Evolutionary conservation across 2,329 filamentous ascomycete species (phyloP).

Genomic region (Colletotrichum orchidophilum): DNA sequence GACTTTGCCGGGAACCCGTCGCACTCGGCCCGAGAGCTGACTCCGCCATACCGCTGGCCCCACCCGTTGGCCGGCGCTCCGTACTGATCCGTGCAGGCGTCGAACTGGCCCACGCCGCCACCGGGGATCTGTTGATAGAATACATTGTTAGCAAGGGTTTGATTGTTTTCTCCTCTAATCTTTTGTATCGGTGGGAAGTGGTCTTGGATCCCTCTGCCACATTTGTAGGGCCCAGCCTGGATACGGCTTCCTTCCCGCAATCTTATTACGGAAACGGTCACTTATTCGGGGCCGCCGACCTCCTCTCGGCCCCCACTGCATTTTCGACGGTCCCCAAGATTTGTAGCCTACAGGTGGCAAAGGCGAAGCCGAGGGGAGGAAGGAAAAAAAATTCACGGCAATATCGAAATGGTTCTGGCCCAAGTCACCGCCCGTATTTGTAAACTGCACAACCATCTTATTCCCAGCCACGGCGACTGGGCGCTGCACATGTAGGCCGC

Average conservation of each 20-base stretch:
- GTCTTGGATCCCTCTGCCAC: not conserved
- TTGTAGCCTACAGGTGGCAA: not conserved
- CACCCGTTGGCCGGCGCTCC: slow-evolving; percentile 58
- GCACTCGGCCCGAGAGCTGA: slow-evolving; percentile 61
- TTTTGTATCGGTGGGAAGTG: too few species aligned
- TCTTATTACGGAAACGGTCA: not conserved
- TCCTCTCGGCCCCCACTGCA: not conserved
- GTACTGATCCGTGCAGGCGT: slow-evolving; percentile 53
- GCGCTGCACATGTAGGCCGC: slow-evolving; percentile 62
- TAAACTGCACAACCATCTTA: slow-evolving; percentile 69
- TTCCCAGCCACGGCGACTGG: slow-evolving; percentile 62
- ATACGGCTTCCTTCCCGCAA: not conserved
- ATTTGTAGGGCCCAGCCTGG: not conserved
- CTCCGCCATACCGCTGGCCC: slow-evolving; percentile 68
- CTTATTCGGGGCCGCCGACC: not conserved
- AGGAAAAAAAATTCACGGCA: slow-evolving; percentile 40
- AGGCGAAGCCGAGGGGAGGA: not conserved
- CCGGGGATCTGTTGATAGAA: slow-evolving; percentile 51
- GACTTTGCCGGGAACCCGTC: slow-evolving; percentile 61
- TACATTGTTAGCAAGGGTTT: not conserved
- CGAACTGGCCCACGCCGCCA: slow-evolving; percentile 63
- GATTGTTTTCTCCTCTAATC: not conserved
- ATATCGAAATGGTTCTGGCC: slow-evolving; percentile 65
- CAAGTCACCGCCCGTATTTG: slow-evolving; percentile 66
- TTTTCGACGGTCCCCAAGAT: not conserved